Conservation (phyloP, 164 flowering plant species). For the Dillenia turbinata region DNA sequence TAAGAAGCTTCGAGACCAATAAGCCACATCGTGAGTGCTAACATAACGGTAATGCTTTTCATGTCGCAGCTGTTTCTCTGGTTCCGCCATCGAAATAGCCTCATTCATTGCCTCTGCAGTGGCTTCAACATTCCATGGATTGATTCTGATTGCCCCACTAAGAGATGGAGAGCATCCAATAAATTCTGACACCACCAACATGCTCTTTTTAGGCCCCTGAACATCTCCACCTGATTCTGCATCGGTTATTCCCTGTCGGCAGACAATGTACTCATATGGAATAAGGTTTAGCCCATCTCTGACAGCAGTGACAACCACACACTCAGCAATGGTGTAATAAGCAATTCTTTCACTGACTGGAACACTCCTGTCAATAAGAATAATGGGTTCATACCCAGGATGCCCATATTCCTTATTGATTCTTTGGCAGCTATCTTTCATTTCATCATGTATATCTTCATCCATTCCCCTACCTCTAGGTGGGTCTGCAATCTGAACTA, state of each 20-base stretch:
- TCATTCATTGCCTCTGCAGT: conserved; percentile 43
- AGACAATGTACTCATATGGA: conserved; percentile 37
- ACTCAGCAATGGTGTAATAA: conserved; percentile 34
- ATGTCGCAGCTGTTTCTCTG: conserved; percentile 39
- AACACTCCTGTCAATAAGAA: conserved; percentile 27
- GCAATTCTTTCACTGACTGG: conserved; percentile 31
- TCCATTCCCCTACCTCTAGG: conserved; percentile 37
- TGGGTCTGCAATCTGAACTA: conserved; percentile 49
- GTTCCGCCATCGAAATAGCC: conserved; percentile 29
- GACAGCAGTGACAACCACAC: conserved; percentile 41
- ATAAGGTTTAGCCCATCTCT: conserved; percentile 45
- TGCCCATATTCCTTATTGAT: conserved; percentile 29
- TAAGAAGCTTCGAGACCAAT: conserved; percentile 46
- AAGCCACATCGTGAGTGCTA: conserved; percentile 43
- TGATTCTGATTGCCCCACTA: conserved; percentile 43
- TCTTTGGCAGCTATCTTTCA: conserved; percentile 26
- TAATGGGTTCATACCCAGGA: conserved; percentile 43
- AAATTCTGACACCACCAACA: conserved; percentile 45
- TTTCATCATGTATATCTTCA: conserved; percentile 30
- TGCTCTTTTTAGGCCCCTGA: conserved; percentile 33
- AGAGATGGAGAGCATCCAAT: conserved; percentile 46
- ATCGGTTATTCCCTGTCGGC: conserved; percentile 25
- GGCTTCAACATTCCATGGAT: conserved; percentile 46
- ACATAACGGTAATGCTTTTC: conserved; percentile 47
- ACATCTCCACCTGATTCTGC: conserved; percentile 12